These are phyloP conservation scores for Kalmusia sp. DNA, from an alignment of 2,329 filamentous ascomycete genomes.

Conservation along the genomic window DNA sequence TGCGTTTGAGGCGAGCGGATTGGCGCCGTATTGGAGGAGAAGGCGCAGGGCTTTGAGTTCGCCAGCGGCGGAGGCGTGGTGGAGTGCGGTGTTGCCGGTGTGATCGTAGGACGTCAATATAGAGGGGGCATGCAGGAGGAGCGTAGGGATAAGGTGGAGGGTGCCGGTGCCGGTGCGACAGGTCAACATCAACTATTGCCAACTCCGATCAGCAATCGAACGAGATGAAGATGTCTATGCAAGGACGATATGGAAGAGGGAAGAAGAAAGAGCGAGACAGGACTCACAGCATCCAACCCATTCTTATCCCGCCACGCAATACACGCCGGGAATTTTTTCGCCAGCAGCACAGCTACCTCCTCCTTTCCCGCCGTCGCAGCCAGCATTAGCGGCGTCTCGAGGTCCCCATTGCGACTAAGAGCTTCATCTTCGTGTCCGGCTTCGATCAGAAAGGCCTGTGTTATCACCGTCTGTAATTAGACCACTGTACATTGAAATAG, in stretches of 20 bases:
- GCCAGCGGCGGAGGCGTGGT: constrained; percentile 84
- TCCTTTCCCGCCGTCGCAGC: constrained; percentile 74
- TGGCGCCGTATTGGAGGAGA: constrained; percentile 78
- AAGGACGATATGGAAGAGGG: no score
- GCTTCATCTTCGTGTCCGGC: constrained; percentile 76
- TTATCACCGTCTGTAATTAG: constrained; percentile 6
- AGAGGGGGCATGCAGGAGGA: constrained; percentile 40
- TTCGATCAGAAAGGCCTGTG: constrained; percentile 69
- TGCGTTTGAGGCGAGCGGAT: constrained; percentile 73
- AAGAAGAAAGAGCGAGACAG: not conserved
- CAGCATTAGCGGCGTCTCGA: constrained; percentile 83
- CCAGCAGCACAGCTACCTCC: constrained; percentile 75
- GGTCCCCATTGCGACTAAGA: constrained; percentile 78
- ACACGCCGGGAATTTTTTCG: constrained; percentile 66
- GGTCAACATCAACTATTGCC: constrained; percentile 48
- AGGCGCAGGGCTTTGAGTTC: constrained; percentile 79
- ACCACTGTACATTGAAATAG: not conserved
- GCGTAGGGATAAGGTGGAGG: constrained; percentile 52
- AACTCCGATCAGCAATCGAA: no score
- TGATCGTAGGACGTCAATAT: constrained; percentile 59
- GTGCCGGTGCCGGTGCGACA: constrained; percentile 47
- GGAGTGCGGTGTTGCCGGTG: constrained; percentile 84
- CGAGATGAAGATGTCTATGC: no score
- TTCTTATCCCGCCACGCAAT: constrained; percentile 71
- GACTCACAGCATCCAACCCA: constrained; percentile 71